Evolutionary conservation across 768 basidiomycete genomes (phyloP), one percentile per base, ranked within the genome.

Genomic region (Antrodiella citrinella): DNA sequence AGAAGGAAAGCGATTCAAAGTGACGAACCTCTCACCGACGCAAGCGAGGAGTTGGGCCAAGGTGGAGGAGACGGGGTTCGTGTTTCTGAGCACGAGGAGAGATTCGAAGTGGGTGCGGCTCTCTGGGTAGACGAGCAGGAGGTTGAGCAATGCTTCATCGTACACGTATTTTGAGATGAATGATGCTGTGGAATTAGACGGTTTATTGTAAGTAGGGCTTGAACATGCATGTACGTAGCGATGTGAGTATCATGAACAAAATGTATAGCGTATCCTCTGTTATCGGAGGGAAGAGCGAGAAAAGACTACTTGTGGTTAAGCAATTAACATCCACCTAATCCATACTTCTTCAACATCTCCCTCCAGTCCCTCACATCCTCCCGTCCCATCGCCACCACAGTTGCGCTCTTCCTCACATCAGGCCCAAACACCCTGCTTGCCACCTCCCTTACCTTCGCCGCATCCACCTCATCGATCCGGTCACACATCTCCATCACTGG

Each of bases 401-500:
- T 91, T 3, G 91, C 80, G 59, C 80, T 78, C 58, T 76, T 76
- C 13, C 75, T 73, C 2, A 75, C 79, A 25, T 76, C 67, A 0
- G 77, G 76, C 15, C 86, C 80, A 60, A 95, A 87, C 22, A 96
- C 66, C 22, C 84, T 80, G 20, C 70, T 71, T 3, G 91, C 92
- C 10, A 92, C 91, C 19, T 82, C 77, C 51, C 75, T 80, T 24
- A 97, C 71, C 51, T 86, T 83, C 41, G 79, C 74, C 1, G 81
- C 62, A 5, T 80, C 80, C 50, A 97, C 81, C 30, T 73, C 70
- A 66, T 92, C 90, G 53, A 97, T 88, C 61, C 84, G 84, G 4
- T 76, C 81, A 47, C 84, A 84, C 94, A 97, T 97, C 65, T 97
- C 93, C 9, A 80, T 73, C n/a, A 92, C 74, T 12, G 89, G 81